These are phyloP conservation scores for Thalassiosira mediterranea DNA, from an alignment of 352 stramenopile species.

Conservation along the genomic window DNA sequence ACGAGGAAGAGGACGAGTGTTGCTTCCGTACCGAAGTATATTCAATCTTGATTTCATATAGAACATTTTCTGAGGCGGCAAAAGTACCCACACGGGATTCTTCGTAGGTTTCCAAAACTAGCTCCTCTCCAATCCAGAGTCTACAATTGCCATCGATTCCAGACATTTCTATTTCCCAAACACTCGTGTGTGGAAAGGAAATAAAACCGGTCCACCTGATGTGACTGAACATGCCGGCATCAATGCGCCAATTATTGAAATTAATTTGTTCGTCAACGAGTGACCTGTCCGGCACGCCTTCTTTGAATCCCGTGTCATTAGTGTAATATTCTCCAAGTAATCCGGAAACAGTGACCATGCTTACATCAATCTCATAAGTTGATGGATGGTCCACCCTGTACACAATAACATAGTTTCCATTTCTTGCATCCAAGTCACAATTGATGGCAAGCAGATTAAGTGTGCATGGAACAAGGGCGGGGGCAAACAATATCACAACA, in stretches of 20 bases:
- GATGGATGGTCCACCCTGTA: conserved; percentile 38
- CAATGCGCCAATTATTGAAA: conserved; percentile 6
- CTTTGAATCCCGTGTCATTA: conserved; percentile 27
- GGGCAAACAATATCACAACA: no score
- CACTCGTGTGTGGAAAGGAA: conserved; percentile 34
- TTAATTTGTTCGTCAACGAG: conserved; percentile 25
- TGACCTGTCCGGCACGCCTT: conserved; percentile 4
- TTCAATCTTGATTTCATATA: conserved; percentile 51
- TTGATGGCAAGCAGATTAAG: no score
- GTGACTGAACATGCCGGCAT: conserved; percentile 13
- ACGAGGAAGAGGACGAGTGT: no score
- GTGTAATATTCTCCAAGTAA: conserved; percentile 35
- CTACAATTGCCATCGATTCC: conserved; percentile 32
- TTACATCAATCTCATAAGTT: conserved; percentile 39
- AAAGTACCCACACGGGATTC: conserved; percentile 17
- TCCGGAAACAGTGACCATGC: conserved; percentile 26
- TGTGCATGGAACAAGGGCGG: no score
- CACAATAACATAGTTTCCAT: conserved; percentile 38
- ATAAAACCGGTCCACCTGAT: conserved; percentile 37
- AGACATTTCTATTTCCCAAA: conserved; percentile 33
- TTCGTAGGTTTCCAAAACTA: conserved; percentile 19
- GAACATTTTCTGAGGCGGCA: conserved; percentile 24
- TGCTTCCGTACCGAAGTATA: conserved; percentile 26
- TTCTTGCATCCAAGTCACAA: no score
- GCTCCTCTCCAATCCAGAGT: conserved; percentile 26